Percentiles rank a stretch among this genome's conserved stretches.
These are phyloP conservation scores for Pseudoperonospora humuli DNA, from an alignment of 352 stramenopile species.

Conservation along the genomic window DNA sequence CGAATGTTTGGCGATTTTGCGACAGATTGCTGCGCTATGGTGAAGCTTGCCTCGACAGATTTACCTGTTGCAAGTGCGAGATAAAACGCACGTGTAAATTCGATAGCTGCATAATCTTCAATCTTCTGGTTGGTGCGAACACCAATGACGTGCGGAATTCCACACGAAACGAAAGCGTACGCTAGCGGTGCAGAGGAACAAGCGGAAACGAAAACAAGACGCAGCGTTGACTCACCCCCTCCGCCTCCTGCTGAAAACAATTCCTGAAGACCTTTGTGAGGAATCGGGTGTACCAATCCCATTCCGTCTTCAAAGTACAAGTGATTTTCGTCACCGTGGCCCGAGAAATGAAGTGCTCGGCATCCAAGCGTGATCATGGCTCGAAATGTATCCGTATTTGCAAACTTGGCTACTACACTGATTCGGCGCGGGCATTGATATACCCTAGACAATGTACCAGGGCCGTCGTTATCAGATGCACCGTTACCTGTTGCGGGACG, in stretches of 20 bases:
- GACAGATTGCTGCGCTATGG: constrained; percentile 65
- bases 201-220: constrained; percentile 74
- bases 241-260: constrained; percentile 50
- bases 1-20: constrained; percentile 74
- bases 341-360: constrained; percentile 91
- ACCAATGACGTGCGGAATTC: constrained; percentile 88
- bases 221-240: constrained; percentile 36
- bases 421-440: constrained; percentile 78
- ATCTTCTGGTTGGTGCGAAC: constrained; percentile 83
- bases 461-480: constrained; percentile 4
- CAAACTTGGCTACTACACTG: constrained; percentile 90
- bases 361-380: constrained; percentile 88
- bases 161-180: constrained; percentile 81
- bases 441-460: constrained; percentile 21
- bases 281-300: constrained; percentile 71
- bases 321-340: constrained; percentile 88
- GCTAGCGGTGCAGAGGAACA: constrained; percentile 72
- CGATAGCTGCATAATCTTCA: constrained; percentile 79
- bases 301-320: constrained; percentile 93
- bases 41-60: constrained; percentile 58
- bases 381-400: constrained; percentile 90
- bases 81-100: constrained; percentile 83
- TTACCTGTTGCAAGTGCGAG: constrained; percentile 69
- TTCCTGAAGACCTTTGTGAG: constrained; percentile 58
- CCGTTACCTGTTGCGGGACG: constrained; percentile 16